phyloP scores from a whole-genome alignment of 345 rosid genomes.

The Murraya paniculata region DNA sequence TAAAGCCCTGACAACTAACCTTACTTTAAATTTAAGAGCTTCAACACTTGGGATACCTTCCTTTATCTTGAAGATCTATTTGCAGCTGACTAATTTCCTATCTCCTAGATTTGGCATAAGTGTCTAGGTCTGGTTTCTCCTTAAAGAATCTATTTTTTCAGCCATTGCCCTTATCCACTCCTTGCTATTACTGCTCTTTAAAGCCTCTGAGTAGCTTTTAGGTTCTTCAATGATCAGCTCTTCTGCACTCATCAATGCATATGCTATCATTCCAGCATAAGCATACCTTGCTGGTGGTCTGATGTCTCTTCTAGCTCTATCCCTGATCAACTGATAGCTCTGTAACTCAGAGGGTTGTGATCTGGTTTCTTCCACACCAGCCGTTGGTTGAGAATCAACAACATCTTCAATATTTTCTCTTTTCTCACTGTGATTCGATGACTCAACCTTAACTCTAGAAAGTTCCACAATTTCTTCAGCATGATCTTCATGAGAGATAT shows the following conservation, averaged over 20 bases:
- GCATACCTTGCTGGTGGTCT: background rate
- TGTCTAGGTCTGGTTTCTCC: no score
- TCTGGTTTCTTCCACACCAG: no score
- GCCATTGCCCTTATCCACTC: background rate
- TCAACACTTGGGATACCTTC: rapidly evolving
- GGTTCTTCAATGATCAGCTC: no score
- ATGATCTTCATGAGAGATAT: rapidly evolving
- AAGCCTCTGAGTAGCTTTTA: no score
- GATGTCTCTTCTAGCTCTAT: background rate
- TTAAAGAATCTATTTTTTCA: no score
- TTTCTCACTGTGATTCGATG: no score
- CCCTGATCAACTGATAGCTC: background rate
- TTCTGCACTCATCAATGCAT: no score
- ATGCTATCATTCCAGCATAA: background rate
- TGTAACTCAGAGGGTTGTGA: no score
- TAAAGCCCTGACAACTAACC: background rate
- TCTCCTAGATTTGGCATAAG: background rate
- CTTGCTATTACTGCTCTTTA: no score
- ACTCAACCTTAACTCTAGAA: rapidly evolving
- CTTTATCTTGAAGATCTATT: background rate
- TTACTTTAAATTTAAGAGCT: background rate
- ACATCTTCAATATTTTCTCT: no score
- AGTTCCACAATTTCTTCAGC: background rate
- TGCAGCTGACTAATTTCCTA: background rate
- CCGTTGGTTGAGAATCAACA: no score